Evolutionary conservation across 139 green algal species (phyloP).

Genomic region (Ettlia oleoabundans): DNA sequence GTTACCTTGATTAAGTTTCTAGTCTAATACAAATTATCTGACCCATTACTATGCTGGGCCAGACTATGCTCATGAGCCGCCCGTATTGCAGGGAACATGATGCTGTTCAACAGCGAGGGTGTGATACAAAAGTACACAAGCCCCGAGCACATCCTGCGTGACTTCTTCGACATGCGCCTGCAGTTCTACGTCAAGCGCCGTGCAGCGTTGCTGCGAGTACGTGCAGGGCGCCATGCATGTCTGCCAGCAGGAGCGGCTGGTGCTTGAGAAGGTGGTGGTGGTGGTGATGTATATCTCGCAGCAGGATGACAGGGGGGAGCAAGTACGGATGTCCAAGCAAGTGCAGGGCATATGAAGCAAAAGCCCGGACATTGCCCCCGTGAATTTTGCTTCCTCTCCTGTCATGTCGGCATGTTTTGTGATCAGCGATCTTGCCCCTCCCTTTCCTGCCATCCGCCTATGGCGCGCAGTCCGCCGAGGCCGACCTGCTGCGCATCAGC

Average conservation of each 20-base stretch:
- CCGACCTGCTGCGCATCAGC: constrained; percentile 77
- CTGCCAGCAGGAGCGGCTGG: too few species aligned
- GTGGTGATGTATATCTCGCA: too few species aligned
- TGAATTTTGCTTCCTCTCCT: too few species aligned
- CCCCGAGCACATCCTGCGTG: constrained; percentile 88
- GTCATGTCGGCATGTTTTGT: too few species aligned
- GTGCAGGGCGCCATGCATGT: not conserved
- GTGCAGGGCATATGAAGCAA: too few species aligned
- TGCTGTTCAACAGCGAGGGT: constrained; percentile 93
- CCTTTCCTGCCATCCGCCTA: too few species aligned
- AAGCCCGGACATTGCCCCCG: too few species aligned
- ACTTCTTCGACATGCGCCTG: constrained; percentile 93
- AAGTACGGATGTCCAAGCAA: too few species aligned
- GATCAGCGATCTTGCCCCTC: too few species aligned
- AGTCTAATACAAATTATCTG: too few species aligned
- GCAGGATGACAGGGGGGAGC: not conserved
- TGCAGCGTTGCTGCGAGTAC: constrained; percentile 65
- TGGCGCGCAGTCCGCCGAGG: constrained; percentile 72
- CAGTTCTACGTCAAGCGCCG: constrained; percentile 88
- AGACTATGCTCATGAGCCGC: not conserved
- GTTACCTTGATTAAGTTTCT: too few species aligned
- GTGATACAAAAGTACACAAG: constrained; percentile 90
- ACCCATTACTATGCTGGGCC: not conserved
- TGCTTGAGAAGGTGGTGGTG: too few species aligned
- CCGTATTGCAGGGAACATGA: constrained; percentile 97